Percentiles rank a stretch among this genome's conserved stretches.
These are phyloP conservation scores for Boletus reticulatus DNA, from an alignment of 768 basidiomycete genomes.

Conservation along the genomic window DNA sequence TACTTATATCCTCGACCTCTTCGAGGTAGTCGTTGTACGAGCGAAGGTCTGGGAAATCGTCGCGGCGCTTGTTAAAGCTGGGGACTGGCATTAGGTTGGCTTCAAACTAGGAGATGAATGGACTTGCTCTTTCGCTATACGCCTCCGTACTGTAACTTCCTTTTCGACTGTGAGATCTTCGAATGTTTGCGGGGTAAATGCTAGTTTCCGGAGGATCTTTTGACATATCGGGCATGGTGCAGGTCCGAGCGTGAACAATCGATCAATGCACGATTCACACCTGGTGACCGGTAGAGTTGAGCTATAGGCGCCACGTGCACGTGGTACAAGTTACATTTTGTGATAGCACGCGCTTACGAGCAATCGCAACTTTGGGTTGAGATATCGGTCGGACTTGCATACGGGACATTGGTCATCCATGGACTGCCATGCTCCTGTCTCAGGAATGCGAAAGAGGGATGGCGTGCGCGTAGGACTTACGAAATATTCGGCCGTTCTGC, in stretches of 20 bases:
- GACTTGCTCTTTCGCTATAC: constrained; percentile 84
- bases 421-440: constrained; percentile 42
- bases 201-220: constrained; percentile 83
- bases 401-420: constrained; percentile 97
- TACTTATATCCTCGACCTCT: constrained; percentile 89
- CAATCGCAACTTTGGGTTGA: constrained; percentile 91
- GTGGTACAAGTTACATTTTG: constrained; percentile 70
- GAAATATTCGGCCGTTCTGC: constrained; percentile 77
- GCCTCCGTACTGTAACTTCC: constrained; percentile 84
- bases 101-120: neutral
- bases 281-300: constrained; percentile 39
- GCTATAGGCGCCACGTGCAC: neutral
- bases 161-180: constrained; percentile 92
- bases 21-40: constrained; percentile 96
- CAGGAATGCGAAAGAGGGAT: constrained; percentile 1
- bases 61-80: constrained; percentile 92
- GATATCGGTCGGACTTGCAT: constrained; percentile 93
- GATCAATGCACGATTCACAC: constrained; percentile 99
- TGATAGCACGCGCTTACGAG: constrained; percentile 97
- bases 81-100: neutral
- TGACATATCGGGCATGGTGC: constrained; percentile 95
- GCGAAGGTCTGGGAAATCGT: constrained; percentile 80
- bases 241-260: constrained; percentile 92
- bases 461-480: constrained; percentile 41
- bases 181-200: constrained; percentile 95